These are phyloP conservation scores for Phoenix roebelenii DNA, from an alignment of 176 grass and related monocot species.

Conservation along the genomic window DNA sequence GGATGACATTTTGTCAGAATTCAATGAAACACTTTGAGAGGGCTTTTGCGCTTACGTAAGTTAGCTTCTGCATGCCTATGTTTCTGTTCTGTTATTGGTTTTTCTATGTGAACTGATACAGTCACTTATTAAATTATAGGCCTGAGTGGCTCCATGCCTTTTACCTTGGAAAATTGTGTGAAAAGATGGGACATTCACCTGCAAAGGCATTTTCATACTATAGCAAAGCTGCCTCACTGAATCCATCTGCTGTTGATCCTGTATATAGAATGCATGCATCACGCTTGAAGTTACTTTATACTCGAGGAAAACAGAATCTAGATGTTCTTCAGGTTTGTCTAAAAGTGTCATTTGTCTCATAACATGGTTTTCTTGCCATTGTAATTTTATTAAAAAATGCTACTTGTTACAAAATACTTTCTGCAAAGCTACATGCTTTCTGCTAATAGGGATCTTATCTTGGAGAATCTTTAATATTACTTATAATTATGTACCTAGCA, in stretches of 20 bases:
- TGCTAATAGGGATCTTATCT: no score
- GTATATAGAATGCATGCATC: conserved; percentile 97
- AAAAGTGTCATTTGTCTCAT: conserved; percentile 1
- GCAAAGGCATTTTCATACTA: conserved; percentile 86
- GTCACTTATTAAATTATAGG: conserved; percentile 28
- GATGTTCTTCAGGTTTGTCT: conserved; percentile 71
- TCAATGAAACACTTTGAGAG: conserved; percentile 92
- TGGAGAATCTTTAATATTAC: no score
- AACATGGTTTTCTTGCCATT: neutral
- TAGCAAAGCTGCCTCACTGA: conserved; percentile 56
- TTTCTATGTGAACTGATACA: no score
- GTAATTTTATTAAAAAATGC: neutral
- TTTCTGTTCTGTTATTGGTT: no score
- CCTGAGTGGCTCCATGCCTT: conserved; percentile 89
- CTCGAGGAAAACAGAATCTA: conserved; percentile 55
- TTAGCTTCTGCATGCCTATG: no score
- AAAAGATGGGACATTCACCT: conserved; percentile 70
- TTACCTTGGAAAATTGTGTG: conserved; percentile 96
- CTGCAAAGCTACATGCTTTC: no score
- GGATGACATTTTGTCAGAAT: conserved; percentile 68
- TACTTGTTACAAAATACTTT: no score
- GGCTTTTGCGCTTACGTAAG: conserved; percentile 80
- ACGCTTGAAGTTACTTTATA: conserved; percentile 92
- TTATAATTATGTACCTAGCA: no score
- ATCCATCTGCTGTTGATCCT: conserved; percentile 83